Evolutionary conservation across 345 rosid species (phyloP).

Genomic region (Sisymbrium altissimum): DNA sequence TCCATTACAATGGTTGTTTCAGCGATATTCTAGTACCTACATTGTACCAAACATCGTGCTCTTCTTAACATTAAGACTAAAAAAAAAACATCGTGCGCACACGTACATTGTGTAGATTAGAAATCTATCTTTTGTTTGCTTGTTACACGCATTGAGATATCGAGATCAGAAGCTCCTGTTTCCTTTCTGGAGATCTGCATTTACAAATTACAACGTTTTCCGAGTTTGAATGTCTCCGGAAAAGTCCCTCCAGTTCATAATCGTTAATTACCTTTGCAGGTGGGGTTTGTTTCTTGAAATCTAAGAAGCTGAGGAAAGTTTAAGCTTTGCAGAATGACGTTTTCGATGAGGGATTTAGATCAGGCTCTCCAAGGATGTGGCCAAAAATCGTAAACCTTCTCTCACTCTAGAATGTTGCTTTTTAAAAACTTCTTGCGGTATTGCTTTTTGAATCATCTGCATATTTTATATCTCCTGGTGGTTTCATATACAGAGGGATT

Average conservation of each 20-base stretch:
- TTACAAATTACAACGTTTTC: too few species aligned
- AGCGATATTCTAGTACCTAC: background rate
- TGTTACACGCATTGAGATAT: background rate
- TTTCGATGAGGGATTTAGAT: constrained; percentile 96
- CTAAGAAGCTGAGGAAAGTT: constrained; percentile 9
- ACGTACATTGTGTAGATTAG: background rate
- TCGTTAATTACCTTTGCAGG: constrained; percentile 9
- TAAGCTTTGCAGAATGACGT: constrained; percentile 54
- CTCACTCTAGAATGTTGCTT: background rate
- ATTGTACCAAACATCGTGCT: background rate
- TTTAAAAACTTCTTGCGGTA: background rate
- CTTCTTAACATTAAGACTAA: too few species aligned
- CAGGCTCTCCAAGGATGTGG: constrained; percentile 96
- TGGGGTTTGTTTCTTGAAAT: constrained; percentile 8
- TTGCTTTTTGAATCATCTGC: constrained; percentile 9
- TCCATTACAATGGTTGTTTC: background rate
- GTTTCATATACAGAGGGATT: constrained; percentile 56
- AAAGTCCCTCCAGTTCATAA: too few species aligned
- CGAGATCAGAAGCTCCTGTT: background rate
- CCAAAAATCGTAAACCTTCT: constrained; percentile 83
- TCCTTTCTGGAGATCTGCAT: background rate
- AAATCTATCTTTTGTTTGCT: background rate
- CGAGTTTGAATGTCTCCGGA: too few species aligned
- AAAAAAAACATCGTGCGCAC: too few species aligned
- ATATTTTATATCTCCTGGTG: constrained; percentile 30